These are phyloP conservation scores for Pichia occidentalis DNA, from an alignment of 805 yeast genomes.

Conservation along the genomic window DNA sequence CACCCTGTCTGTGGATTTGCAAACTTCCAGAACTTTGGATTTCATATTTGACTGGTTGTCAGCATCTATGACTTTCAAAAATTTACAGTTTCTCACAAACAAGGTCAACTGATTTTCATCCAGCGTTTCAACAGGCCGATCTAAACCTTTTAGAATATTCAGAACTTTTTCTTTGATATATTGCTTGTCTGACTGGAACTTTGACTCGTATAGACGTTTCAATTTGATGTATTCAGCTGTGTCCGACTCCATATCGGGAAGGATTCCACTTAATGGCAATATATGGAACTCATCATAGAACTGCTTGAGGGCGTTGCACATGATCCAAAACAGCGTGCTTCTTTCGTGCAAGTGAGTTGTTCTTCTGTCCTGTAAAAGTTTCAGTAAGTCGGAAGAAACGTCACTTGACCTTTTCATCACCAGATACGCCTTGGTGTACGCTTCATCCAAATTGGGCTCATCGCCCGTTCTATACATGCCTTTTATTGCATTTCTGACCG, in stretches of 20 bases:
- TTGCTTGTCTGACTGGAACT: constrained; percentile 43
- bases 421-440: constrained; percentile 37
- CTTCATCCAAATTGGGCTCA: constrained; percentile 34
- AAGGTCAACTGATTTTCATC: constrained; percentile 32
- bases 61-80: constrained; percentile 34
- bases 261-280: constrained; percentile 65
- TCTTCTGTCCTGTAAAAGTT: constrained; percentile 23
- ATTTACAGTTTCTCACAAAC: constrained; percentile 60
- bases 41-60: constrained; percentile 2
- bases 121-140: constrained; percentile 27
- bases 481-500: constrained; percentile 17
- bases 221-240: constrained; percentile 55
- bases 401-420: constrained; percentile 33
- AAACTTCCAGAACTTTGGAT: not conserved
- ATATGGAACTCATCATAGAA: constrained; percentile 38
- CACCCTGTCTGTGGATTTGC: constrained; percentile 2
- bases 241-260: constrained; percentile 88
- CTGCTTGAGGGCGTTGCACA: constrained; percentile 44
- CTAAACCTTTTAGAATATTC: constrained; percentile 24
- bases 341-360: not conserved
- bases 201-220: constrained; percentile 49
- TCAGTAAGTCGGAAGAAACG: constrained; percentile 24
- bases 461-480: constrained; percentile 13
- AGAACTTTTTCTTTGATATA: constrained; percentile 32
- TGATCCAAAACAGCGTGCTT: constrained; percentile 53